Conservation (phyloP, 257 asterid genomes). For the Phtheirospermum japonicum region DNA sequence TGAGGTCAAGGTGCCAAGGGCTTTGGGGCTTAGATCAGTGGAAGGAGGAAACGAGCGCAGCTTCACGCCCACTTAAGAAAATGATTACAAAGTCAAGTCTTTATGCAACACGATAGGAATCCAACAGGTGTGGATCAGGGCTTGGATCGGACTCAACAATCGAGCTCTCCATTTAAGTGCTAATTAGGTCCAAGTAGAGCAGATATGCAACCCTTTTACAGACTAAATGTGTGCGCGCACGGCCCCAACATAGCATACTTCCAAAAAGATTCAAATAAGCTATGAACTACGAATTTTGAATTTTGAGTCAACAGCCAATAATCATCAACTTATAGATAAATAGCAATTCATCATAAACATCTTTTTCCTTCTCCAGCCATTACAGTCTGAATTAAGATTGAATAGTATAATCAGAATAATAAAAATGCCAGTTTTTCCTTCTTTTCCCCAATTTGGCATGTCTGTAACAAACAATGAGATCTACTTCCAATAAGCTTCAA, state of each 20-base stretch:
- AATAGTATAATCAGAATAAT: constrained; percentile 12
- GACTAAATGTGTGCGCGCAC: neutral
- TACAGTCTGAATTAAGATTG: constrained; percentile 13
- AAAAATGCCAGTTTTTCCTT: constrained; percentile 6
- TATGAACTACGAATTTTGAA: constrained; percentile 6
- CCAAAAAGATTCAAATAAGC: neutral
- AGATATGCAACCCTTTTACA: neutral
- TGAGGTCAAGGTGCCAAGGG: neutral
- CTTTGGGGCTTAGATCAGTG: neutral
- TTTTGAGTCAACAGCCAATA: constrained; percentile 1
- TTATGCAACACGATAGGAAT: neutral
- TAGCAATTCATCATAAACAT: constrained; percentile 15
- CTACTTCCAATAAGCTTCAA: constrained; percentile 34
- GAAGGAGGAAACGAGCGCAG: neutral
- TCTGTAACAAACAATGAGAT: constrained; percentile 17
- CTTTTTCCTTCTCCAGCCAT: constrained; percentile 15
- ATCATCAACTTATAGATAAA: constrained; percentile 2
- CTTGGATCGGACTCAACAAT: no score
- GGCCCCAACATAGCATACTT: neutral
- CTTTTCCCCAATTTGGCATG: constrained; percentile 21
- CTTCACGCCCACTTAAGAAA: neutral
- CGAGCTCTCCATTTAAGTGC: no score
- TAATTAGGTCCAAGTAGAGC: neutral
- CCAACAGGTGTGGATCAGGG: no score
- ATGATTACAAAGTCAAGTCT: neutral